Evolutionary conservation across 306 rosid genomes (phyloP), one percentile per base, ranked within the genome.

Genomic region (Sechiopsis laciniata): DNA sequence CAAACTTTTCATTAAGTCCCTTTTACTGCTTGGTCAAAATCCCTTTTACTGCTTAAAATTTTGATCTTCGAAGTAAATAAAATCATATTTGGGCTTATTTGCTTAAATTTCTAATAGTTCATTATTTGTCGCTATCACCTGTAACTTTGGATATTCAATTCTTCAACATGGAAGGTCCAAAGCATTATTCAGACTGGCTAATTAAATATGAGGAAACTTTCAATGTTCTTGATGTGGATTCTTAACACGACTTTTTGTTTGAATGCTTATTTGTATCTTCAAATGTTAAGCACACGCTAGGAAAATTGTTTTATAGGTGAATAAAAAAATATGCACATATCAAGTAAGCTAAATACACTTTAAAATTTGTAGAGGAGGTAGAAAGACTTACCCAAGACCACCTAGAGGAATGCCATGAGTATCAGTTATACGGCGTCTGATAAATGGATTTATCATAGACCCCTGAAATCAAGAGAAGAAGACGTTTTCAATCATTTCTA

Each of bases 341-440:
- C 15, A 64, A 67, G 72, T 19, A 66, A 19, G 37, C 19, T 3
- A 24, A 65, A 42, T 5, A 0, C 20, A 46, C 32, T 11, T 19
- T 2, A 17, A 55, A 75, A 45, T 46, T 45, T n/a, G 68, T 10
- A 12, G 29, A 32, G 73, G 14, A 22, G 57, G 22, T 22, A 48
- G 52, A 20, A 42, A 75, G 59, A 82, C 86, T 56, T 82, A 87
- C 98, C 98, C 98, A 72, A 93, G 80, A 46, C 98, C 98, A 74
- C 98, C 98, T 62, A 93, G 74, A 69, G 98, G 98, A 68, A 90
- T 85, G 55, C 89, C 96, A 57, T 93, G 96, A 84, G 52, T 62
- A 78, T 87, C 85, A 52, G 96, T 87, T 65, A 81, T 56, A 45
- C 50, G 63, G 66, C 76, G 91, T 84, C 78, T 90, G 53, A 78